Conservation (phyloP, 305 asterid species). For the Fraxinus latifolia region DNA sequence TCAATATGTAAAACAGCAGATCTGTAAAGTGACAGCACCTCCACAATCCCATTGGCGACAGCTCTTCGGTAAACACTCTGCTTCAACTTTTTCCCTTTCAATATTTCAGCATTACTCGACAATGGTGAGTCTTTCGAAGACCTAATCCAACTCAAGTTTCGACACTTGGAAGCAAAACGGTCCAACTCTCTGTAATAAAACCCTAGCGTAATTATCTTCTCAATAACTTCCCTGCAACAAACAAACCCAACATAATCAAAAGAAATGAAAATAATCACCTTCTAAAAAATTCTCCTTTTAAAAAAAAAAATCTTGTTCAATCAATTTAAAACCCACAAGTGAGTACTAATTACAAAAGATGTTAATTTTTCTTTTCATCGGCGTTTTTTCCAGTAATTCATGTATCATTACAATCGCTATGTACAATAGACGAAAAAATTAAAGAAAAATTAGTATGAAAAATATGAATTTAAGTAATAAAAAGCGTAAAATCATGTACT, state of each 20-base stretch:
- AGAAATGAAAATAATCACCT: neutral
- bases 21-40: conserved; percentile 82
- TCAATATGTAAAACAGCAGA: conserved; percentile 91
- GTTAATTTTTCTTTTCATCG: neutral
- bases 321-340: neutral
- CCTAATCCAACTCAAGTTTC: conserved; percentile 92
- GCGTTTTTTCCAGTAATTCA: neutral
- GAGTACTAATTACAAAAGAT: neutral
- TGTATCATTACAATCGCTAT: neutral
- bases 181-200: conserved; percentile 90
- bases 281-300: neutral
- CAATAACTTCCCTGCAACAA: conserved; percentile 77
- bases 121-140: conserved; percentile 54
- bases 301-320: neutral
- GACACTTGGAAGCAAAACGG: conserved; percentile 76
- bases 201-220: conserved; percentile 79
- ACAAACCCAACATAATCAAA: neutral
- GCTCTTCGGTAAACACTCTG: conserved; percentile 87
- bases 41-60: conserved; percentile 87
- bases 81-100: conserved; percentile 50
- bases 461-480: neutral
- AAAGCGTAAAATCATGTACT: conserved; percentile 32
- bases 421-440: neutral
- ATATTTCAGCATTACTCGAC: conserved; percentile 44
- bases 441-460: neutral